Base-by-base conservation (phyloP, 208 protist species). In the Herpetomonas muscarum region DNA sequence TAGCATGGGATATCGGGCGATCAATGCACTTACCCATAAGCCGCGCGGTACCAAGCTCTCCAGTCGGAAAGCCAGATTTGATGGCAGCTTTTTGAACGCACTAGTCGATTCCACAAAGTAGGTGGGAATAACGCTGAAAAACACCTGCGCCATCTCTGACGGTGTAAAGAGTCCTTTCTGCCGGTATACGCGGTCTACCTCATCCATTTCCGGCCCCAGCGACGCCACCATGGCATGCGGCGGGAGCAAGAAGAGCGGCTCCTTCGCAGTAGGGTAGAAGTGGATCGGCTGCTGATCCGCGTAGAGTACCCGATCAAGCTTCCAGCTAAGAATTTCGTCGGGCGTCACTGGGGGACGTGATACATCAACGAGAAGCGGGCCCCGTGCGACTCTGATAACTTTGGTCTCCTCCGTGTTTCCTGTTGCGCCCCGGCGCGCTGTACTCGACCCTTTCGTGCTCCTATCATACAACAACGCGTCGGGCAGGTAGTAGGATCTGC, bases 1-100 rank as follows among this genome's bases (percentile, higher is more conserved):
- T 0, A 94, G 63, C 76, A 92, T 88, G n/a, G 85, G 85, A 50
- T 92, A 94, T 31, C 70, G 69, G 12, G 49, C 52, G 48, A 94
- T 79, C 7, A 90, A 49, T 0, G 31, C 29, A 12, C 53, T 45
- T 3, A 70, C 63, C 2, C 77, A 46, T 22, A 55, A 47, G 2
- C 51, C 34, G 3, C 36, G 44, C 7, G 51, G 28, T 13, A 81
- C 50, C 36, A 54, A 30, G 3, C 55, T 15, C 13, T 92, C 68
- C 9, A 92, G 60, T 3, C 21, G 30, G 31, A 66, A 53, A 7
- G 70, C 7, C 0, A 92, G 36, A n/a, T 77, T 54, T 1, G 72
- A 67, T 3, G 85, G 74, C 24, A 92, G 34, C 1, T 48, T 42
- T 6, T 59, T 47, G 15, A 89, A 53, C 10, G 92, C 67, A 39